Conservation (phyloP, 345 rosid genomes). For the Gynandropsis gynandra region DNA sequence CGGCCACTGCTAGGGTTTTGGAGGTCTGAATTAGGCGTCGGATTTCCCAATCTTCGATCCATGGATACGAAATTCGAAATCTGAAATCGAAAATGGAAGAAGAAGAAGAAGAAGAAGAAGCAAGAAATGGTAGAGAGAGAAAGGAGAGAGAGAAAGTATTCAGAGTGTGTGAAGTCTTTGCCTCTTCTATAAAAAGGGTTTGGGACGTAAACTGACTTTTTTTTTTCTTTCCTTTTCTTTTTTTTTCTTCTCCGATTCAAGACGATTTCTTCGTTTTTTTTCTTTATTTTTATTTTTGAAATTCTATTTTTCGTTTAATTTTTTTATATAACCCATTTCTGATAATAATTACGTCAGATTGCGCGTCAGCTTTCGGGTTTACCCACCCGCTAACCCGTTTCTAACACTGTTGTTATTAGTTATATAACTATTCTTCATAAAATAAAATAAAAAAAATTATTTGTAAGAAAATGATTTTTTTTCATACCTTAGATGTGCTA, state of each 20-base stretch:
- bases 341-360: conserved; percentile 39
- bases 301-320: conserved; percentile 1
- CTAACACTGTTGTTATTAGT: too few species aligned
- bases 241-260: background rate
- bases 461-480: too few species aligned
- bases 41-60: conserved; percentile 84
- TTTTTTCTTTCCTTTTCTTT: conserved; percentile 3
- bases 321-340: background rate
- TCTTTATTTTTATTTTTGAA: background rate
- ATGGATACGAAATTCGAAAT: conserved; percentile 29
- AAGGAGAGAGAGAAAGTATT: conserved; percentile 14
- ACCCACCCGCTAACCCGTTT: background rate
- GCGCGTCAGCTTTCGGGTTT: conserved; percentile 47
- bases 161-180: conserved; percentile 73
- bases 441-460: too few species aligned
- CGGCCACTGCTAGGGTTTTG: conserved; percentile 19
- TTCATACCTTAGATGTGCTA: too few species aligned
- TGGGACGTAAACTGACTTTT: conserved; percentile 41
- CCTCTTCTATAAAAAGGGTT: conserved; percentile 77
- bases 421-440: too few species aligned
- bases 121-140: conserved; percentile 5
- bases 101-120: conserved; percentile 17
- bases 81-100: background rate
- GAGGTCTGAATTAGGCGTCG: conserved; percentile 53
- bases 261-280: conserved; percentile 5